Percentiles rank a stretch among this genome's conserved stretches.
Evolutionary conservation across 306 rosid genomes (phyloP).

Genomic region (Glycyrrhiza uralensis): DNA sequence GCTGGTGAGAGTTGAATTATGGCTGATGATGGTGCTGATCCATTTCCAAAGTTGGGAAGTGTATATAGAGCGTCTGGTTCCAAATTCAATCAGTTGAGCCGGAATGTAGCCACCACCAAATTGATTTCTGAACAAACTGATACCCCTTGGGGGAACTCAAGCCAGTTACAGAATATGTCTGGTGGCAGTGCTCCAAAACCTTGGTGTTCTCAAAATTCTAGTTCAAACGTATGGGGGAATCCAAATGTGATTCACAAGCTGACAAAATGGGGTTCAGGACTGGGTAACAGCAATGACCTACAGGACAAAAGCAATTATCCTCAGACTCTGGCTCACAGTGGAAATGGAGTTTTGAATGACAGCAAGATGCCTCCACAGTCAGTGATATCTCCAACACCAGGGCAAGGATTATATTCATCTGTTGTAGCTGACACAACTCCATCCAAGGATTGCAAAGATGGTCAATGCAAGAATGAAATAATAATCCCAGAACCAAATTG

Average conservation of each 20-base stretch:
- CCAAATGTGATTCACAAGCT: conserved; percentile 18
- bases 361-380: neutral
- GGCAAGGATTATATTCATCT: neutral
- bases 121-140: conserved; percentile 20
- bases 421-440: neutral
- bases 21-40: conserved; percentile 25
- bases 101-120: neutral
- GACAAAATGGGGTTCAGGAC: conserved; percentile 4
- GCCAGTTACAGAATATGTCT: neutral
- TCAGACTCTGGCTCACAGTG: neutral
- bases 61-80: conserved; percentile 30
- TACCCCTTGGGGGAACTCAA: neutral
- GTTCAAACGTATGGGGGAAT: conserved; percentile 30
- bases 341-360: neutral
- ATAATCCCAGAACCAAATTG: neutral
- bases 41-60: conserved; percentile 38
- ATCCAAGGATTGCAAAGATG: neutral
- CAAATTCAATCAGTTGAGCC: neutral
- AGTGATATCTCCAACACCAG: neutral
- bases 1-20: conserved; percentile 22
- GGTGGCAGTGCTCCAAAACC: conserved; percentile 26
- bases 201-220: conserved; percentile 21
- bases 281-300: conserved; percentile 17
- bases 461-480: neutral
- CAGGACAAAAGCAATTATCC: neutral